A percentile compares a stretch with the other conserved stretches of the same genome.
These are phyloP conservation scores for Alternaria ventricosa DNA, from an alignment of 2,329 filamentous ascomycete species.

Conservation along the genomic window DNA sequence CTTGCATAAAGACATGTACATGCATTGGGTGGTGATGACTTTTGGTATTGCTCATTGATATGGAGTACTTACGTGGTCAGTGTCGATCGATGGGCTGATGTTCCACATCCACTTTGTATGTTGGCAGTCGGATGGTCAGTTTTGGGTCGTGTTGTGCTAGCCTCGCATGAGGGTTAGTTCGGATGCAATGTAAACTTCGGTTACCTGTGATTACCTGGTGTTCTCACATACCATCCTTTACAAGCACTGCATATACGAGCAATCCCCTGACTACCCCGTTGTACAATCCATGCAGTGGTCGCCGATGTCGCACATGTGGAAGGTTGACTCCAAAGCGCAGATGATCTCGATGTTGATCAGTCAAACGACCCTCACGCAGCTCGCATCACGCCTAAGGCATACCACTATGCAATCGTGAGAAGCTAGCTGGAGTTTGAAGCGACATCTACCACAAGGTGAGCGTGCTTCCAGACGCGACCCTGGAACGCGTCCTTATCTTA, in stretches of 20 bases:
- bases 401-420: background rate
- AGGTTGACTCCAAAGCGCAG: background rate
- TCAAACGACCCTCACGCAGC: background rate
- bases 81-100: background rate
- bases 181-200: background rate
- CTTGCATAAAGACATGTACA: background rate
- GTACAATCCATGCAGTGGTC: background rate
- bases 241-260: background rate
- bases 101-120: background rate
- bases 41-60: background rate
- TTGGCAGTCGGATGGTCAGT: background rate
- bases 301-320: background rate
- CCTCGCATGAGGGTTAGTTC: background rate
- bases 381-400: background rate
- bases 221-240: background rate
- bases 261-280: background rate
- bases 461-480: background rate
- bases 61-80: background rate
- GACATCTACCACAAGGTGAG: background rate
- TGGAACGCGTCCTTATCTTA: background rate
- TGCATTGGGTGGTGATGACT: constrained; percentile 1
- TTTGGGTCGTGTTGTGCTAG: background rate
- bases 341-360: background rate
- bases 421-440: background rate
- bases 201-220: background rate